phyloP scores from a whole-genome alignment of 1,284 basidiomycete species.

The Thecaphora thlaspeos region DNA sequence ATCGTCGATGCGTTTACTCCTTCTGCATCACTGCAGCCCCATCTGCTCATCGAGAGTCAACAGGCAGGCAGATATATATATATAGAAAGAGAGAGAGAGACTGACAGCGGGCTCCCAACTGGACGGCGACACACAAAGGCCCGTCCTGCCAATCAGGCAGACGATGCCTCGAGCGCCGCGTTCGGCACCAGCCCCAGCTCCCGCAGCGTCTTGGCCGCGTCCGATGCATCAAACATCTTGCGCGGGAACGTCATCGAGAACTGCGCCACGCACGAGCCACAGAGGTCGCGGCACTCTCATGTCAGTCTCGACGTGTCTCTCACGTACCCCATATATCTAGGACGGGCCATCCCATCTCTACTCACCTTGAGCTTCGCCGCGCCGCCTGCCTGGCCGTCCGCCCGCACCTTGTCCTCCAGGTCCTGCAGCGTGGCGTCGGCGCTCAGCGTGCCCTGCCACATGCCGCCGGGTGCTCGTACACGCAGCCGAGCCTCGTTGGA shows the following conservation, averaged over 20 bases:
- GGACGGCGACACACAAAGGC: no score
- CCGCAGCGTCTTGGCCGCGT: constrained; percentile 42
- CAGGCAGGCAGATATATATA: no score
- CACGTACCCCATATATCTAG: no score
- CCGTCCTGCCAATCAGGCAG: no score
- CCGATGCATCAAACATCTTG: constrained; percentile 45
- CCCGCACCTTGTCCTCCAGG: constrained; percentile 33
- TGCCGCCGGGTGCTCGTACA: constrained; percentile 46
- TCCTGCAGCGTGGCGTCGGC: constrained; percentile 45
- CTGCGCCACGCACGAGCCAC: constrained; percentile 11
- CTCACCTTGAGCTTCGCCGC: constrained; percentile 38
- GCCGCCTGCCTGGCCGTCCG: constrained; percentile 41
- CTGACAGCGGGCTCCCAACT: no score
- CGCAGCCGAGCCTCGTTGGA: constrained; percentile 49
- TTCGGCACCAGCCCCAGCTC: constrained; percentile 55
- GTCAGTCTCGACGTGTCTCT: no score
- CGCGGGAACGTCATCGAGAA: constrained; percentile 55
- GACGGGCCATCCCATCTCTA: no score
- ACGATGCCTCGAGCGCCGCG: constrained; percentile 50
- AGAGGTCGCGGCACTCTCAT: no score
- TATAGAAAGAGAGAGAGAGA: no score
- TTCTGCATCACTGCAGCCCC: no score
- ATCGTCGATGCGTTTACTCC: no score
- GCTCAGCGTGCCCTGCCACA: constrained; percentile 49
- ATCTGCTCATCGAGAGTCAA: no score